Base-by-base conservation (phyloP, 805 yeast species). In the Maudiozyma bulderi region DNA sequence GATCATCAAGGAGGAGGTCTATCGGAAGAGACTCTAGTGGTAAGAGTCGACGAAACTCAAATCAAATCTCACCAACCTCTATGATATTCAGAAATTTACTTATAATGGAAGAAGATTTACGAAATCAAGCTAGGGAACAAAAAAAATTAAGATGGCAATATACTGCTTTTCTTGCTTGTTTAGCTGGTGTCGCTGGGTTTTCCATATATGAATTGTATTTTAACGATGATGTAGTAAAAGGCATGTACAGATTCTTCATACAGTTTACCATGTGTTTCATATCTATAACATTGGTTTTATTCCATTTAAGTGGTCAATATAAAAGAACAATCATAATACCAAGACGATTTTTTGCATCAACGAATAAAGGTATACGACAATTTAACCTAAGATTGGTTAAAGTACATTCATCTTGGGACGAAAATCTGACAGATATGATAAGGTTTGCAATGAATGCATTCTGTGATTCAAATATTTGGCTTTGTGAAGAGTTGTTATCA, bases 221-320 rank as follows among this genome's bases (percentile, higher is more conserved):
- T 60, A 43, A 41, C 26, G 44, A 33, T 4, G 34, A 10, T 28
- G 41, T 69, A 68, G 51, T 79, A 1, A 57, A 70, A 7, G 71
- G 76, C 0, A 53, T 71, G 5, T 68, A 69, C 50, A 64, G 66
- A 28, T 60, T 69, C 39, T 56, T 68, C n/a, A 40, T 55, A 30
- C 53, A 52, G 39, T 50, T 52, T 44, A 49, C 49, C 3, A 32
- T 47, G 8, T 50, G 52, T 14, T 53, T 55, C 20, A 52, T 59
- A 74, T 20, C 68, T 81, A 60, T 90, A 15, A 85, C 96, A 0
- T 67, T 89, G 49, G 74, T 80, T 29, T 70, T 91, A 41, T 91
- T 87, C 66, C 89, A 85, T 59, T 66, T 91, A 35, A 83, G 95
- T 28, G 99, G 99, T 0, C 93, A 89, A 67, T 93, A 91, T 65